Percentiles rank a stretch among this genome's conserved stretches.
Conservation (phyloP, 768 basidiomycete genomes). For the Mycena filopes region DNA sequence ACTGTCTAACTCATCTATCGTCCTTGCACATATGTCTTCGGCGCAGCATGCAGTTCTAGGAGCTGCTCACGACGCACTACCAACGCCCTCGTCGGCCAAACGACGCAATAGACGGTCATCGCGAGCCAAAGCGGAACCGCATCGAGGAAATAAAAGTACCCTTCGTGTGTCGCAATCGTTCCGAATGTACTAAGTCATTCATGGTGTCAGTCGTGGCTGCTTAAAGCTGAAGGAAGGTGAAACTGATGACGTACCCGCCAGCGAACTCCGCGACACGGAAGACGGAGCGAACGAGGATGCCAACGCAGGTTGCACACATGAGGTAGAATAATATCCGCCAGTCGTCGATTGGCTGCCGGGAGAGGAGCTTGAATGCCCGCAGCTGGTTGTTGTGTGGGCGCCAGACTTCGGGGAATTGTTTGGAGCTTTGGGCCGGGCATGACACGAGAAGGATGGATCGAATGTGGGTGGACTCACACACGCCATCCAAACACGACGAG, state of each 20-base stretch:
- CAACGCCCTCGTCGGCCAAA: conserved; percentile 31
- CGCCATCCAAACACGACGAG: conserved; percentile 43
- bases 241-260: conserved; percentile 58
- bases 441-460: not conserved
- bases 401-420: conserved; percentile 18
- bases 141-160: conserved; percentile 64
- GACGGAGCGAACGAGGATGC: conserved; percentile 55
- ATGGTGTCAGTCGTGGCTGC: too few relatives aligned
- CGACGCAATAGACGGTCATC: conserved; percentile 48
- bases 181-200: conserved; percentile 38
- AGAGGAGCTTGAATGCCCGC: conserved; percentile 14
- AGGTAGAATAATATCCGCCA: conserved; percentile 23
- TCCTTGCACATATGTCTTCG: not conserved
- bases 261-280: conserved; percentile 62
- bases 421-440: conserved; percentile 1
- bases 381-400: not conserved
- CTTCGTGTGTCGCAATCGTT: conserved; percentile 56
- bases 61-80: not conserved
- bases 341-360: conserved; percentile 20
- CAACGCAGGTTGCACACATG: conserved; percentile 15
- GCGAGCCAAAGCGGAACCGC: conserved; percentile 61
- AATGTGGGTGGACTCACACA: not conserved
- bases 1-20: not conserved
- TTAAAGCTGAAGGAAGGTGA: too few relatives aligned
- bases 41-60: not conserved